These are phyloP conservation scores for Paramecium sexaurelia DNA, from an alignment of 73 alveolate genomes.

Conservation along the genomic window DNA sequence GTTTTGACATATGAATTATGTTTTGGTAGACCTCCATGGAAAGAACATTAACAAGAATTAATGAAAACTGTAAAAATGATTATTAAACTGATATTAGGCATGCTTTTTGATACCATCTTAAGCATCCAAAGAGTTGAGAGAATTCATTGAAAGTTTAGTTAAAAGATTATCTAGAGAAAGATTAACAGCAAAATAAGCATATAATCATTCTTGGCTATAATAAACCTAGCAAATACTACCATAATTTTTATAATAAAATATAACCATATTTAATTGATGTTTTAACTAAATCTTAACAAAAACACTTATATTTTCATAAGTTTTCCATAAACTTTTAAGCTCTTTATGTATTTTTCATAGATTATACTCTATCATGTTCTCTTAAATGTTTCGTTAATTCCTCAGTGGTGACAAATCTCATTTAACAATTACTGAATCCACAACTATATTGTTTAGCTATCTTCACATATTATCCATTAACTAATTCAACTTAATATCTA, in stretches of 20 bases:
- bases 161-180: constrained; percentile 28
- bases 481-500: constrained; percentile 30
- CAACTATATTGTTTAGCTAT: constrained; percentile 3
- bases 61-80: neutral
- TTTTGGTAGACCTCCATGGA: constrained; percentile 91
- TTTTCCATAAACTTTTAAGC: constrained; percentile 39
- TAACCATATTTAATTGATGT: neutral
- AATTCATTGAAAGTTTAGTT: constrained; percentile 25
- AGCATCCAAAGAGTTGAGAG: constrained; percentile 43
- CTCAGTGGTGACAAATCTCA: neutral
- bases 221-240: constrained; percentile 10
- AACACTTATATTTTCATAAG: neutral
- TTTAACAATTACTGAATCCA: constrained; percentile 25
- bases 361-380: neutral
- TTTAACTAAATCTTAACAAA: neutral
- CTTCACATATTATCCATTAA: constrained; percentile 30
- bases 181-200: constrained; percentile 1
- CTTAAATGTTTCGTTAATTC: constrained; percentile 11
- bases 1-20: constrained; percentile 89
- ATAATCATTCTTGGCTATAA: constrained; percentile 8
- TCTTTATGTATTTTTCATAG: constrained; percentile 11
- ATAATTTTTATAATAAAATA: neutral
- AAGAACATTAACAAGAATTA: constrained; percentile 9
- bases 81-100: neutral
- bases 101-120: constrained; percentile 8